Conservation (phyloP, 441 rosid species). For the Pelargonium myrrhifolium region DNA sequence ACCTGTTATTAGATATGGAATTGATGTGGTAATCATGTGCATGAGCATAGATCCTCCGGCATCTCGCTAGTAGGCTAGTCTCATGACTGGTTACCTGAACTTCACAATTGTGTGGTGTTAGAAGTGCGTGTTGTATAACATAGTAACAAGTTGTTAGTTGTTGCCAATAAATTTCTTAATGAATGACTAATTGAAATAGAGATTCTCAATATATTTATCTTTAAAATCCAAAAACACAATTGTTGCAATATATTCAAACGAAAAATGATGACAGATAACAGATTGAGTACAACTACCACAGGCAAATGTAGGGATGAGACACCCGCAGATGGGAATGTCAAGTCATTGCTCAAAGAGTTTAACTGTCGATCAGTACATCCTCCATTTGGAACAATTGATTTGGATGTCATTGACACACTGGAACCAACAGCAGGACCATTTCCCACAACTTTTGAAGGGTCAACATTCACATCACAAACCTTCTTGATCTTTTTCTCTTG, state of each 20-base stretch:
- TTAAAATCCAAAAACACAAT: not conserved
- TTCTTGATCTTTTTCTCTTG: slow-evolving; percentile 95
- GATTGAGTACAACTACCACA: slow-evolving; percentile 66
- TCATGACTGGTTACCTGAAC: slow-evolving; percentile 73
- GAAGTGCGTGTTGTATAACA: slow-evolving; percentile 2
- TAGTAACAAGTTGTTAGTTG: not conserved
- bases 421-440: slow-evolving; percentile 65
- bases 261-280: slow-evolving; percentile 1
- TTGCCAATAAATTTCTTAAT: slow-evolving; percentile 7
- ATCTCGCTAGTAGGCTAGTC: slow-evolving; percentile 78
- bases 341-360: slow-evolving; percentile 44
- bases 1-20: slow-evolving; percentile 97
- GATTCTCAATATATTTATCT: not conserved
- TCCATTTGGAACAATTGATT: slow-evolving; percentile 49
- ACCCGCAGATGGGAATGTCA: slow-evolving; percentile 62
- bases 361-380: slow-evolving; percentile 41
- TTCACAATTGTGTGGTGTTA: slow-evolving; percentile 5
- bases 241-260: not conserved
- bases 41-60: slow-evolving; percentile 91
- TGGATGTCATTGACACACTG: slow-evolving; percentile 44
- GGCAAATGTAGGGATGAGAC: slow-evolving; percentile 78
- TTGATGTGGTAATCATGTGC: slow-evolving; percentile 99
- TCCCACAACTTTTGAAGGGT: slow-evolving; percentile 53
- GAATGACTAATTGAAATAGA: not conserved
- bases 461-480: slow-evolving; percentile 71